Evolutionary conservation across 2,329 filamentous ascomycete genomes (phyloP).

Genomic region (Phyllosticta ampelicida): DNA sequence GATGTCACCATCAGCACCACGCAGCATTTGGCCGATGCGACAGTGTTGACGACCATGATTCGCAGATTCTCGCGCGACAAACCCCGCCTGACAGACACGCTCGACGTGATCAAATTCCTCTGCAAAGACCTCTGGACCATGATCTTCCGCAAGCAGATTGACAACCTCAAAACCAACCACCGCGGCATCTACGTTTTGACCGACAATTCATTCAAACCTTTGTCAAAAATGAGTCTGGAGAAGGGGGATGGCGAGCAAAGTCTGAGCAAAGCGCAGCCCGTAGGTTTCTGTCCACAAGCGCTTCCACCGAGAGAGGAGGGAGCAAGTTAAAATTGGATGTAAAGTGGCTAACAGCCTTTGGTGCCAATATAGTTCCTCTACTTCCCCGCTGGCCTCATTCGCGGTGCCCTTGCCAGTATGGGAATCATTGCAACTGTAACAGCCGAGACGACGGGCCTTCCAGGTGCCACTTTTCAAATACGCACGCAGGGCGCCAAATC

Average conservation of each 20-base stretch:
- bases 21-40: not conserved
- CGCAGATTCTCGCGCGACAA: constrained; percentile 68
- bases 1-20: not conserved
- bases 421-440: constrained; percentile 87
- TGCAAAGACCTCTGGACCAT: constrained; percentile 98
- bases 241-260: constrained; percentile 11
- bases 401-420: constrained; percentile 83
- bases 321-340: not conserved
- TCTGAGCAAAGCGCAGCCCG: constrained; percentile 53
- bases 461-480: constrained; percentile 88
- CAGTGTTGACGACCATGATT: not conserved
- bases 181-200: constrained; percentile 92
- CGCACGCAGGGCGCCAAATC: constrained; percentile 62
- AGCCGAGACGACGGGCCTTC: constrained; percentile 78
- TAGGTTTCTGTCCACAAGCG: constrained; percentile 36
- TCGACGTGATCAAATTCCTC: constrained; percentile 95
- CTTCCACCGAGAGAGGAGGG: not conserved
- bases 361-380: constrained; percentile 62
- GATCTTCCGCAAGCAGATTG: constrained; percentile 91
- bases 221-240: constrained; percentile 81
- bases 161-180: constrained; percentile 98
- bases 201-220: constrained; percentile 81
- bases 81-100: constrained; percentile 79
- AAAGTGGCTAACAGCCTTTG: not conserved
- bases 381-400: constrained; percentile 88